Evolutionary conservation across 352 stramenopile species (phyloP).

Genomic region (Phytopythium cucurbitacearum): DNA sequence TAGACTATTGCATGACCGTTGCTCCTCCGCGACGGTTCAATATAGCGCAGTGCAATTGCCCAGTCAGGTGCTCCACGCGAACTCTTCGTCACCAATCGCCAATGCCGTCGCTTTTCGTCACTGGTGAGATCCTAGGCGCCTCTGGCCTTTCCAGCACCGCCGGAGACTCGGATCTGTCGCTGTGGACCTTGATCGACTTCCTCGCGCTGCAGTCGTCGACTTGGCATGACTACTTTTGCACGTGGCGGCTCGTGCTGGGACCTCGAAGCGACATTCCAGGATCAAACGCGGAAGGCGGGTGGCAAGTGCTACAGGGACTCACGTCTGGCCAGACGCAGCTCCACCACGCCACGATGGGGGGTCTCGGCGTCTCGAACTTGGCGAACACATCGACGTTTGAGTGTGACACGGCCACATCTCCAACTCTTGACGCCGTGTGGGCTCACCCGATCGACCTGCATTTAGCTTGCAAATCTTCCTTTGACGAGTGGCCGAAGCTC

Average conservation of each 20-base stretch:
- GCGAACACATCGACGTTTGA: not conserved
- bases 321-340: constrained; percentile 41
- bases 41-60: not conserved
- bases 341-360: constrained; percentile 17
- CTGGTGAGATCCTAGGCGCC: constrained; percentile 47
- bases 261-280: not conserved
- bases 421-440: constrained; percentile 43
- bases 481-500: no score
- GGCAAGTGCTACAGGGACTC: constrained; percentile 39
- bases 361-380: not conserved
- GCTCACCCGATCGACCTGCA: constrained; percentile 52
- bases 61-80: not conserved
- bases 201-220: constrained; percentile 34
- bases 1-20: no score
- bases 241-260: constrained; percentile 30
- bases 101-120: constrained; percentile 40
- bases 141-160: constrained; percentile 19
- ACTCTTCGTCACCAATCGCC: not conserved
- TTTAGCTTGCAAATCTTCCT: constrained; percentile 9
- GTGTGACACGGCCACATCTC: constrained; percentile 16
- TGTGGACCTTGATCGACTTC: constrained; percentile 26
- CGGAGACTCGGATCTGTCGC: constrained; percentile 13
- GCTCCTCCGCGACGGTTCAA: constrained; percentile 1
- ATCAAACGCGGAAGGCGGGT: constrained; percentile 6
- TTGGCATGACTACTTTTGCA: constrained; percentile 42